Base-by-base conservation (phyloP, 495 filamentous ascomycete species). In the Lichenothelia convexa region DNA sequence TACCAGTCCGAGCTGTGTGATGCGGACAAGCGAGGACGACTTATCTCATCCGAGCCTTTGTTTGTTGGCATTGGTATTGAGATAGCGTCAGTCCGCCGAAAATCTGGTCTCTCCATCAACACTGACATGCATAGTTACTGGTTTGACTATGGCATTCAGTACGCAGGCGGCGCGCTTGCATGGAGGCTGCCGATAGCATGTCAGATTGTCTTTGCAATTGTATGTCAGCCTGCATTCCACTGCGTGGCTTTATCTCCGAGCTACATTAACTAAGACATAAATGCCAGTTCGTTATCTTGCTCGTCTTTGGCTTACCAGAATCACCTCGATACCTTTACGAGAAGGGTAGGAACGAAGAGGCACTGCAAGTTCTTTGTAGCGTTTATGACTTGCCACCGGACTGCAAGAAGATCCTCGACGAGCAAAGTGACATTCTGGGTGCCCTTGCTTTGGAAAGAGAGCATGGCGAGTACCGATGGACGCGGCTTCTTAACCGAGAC, bases 401-500 rank as follows among this genome's bases (percentile, higher is more conserved):
- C 26, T 39, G 61, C 18, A 53, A 59, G 33, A 54, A 62, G 33
- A 56, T 70, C 16, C 39, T 58, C 17, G 51, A 57, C 16, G 64
- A 64, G 39, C 52, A 57, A 12, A 41, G 49, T 6, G 63, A 58
- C 13, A 67, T 71, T n/a, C 46, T 61, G 16, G 44, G 47, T 15
- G 59, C 62, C 11, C 57, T 69, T 24, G 51, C 56, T 23, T 41
- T 63, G 11, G 64, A 71, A 36, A n/a, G n/a, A n/a, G 47, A 45
- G 8, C 54, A 58, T 19, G 52, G 58, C 21, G 64, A 60, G 4
- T 49, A 55, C 43, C 64, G 49, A 20, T 67, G 58, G 58, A 46
- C 45, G 0, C 53, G 64, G 38, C 41, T 68, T n/a, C 55, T 74
- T 26, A 59, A 60, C 45, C 51, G 54, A 30, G 64, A 71, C 34